Percentiles rank a stretch among this genome's conserved stretches.
phyloP scores from a whole-genome alignment of 192 early-diverging fungal genomes.

The Rhizoclosmatium sp. region DNA sequence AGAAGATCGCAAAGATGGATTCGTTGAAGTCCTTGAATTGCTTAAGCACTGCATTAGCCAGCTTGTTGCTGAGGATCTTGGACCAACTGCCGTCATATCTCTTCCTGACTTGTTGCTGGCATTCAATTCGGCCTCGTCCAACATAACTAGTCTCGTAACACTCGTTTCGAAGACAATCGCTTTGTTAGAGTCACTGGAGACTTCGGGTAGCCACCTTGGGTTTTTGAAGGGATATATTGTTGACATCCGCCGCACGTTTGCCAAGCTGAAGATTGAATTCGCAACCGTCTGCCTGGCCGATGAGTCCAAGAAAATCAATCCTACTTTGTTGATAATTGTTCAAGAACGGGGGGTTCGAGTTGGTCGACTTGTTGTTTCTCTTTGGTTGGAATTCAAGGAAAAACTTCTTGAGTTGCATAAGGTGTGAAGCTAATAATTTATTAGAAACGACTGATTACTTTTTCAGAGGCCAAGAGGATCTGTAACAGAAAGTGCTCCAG shows the following conservation, averaged over 20 bases:
- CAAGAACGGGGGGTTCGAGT: slow-evolving; percentile 11
- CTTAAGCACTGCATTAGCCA: background rate
- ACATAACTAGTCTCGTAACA: background rate
- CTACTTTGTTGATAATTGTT: background rate
- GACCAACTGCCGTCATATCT: background rate
- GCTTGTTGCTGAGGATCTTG: background rate
- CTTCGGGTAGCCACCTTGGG: background rate
- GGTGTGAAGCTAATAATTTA: too few species aligned
- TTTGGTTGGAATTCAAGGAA: background rate
- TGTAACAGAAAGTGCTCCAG: too few species aligned
- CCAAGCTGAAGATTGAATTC: slow-evolving; percentile 27
- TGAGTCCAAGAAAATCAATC: background rate
- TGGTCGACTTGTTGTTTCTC: background rate
- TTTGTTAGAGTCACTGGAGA: background rate
- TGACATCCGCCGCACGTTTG: slow-evolving; percentile 14
- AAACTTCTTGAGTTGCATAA: too few species aligned
- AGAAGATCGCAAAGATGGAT: slow-evolving; percentile 9
- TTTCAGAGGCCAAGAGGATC: too few species aligned
- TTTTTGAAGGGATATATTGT: background rate
- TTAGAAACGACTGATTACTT: too few species aligned
- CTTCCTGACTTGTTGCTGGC: background rate
- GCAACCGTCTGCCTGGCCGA: slow-evolving; percentile 2
- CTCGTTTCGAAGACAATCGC: background rate
- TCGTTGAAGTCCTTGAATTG: slow-evolving; percentile 21
- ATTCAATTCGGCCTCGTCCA: background rate